phyloP scores from a whole-genome alignment of 176 grass and related monocot genomes.

The Phoenix roebelenii region DNA sequence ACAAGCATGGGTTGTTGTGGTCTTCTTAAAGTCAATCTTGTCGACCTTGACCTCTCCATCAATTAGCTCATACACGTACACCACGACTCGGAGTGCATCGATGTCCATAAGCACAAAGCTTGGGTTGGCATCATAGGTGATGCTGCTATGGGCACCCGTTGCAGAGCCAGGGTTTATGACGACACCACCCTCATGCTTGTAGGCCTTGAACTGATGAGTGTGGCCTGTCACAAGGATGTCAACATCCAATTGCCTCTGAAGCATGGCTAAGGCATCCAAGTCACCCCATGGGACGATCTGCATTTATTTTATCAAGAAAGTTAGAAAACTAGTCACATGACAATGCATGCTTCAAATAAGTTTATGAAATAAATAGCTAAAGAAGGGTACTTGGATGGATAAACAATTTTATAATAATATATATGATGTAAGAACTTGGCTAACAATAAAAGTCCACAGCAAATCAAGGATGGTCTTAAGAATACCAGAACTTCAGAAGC shows the following conservation, averaged over 20 bases:
- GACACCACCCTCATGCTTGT: conserved; percentile 93
- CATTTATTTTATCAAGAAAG: not conserved
- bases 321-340: no score
- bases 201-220: conserved; percentile 92
- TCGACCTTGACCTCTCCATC: conserved; percentile 97
- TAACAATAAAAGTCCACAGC: no score
- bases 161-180: conserved; percentile 93
- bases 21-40: conserved; percentile 98
- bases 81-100: conserved; percentile 83
- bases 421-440: no score
- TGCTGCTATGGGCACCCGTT: conserved; percentile 80
- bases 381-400: no score
- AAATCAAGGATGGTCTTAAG: no score
- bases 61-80: conserved; percentile 94
- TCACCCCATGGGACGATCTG: conserved; percentile 96
- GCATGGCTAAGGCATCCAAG: conserved; percentile 90
- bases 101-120: conserved; percentile 99
- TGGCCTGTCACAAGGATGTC: conserved; percentile 98
- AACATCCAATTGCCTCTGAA: conserved; percentile 88
- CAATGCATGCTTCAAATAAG: no score
- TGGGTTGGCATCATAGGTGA: conserved; percentile 88
- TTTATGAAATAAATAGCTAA: no score
- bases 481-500: no score
- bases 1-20: conserved; percentile 35
- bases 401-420: no score